These are phyloP conservation scores for Lachnellula occidentalis DNA, from an alignment of 2,329 filamentous ascomycete species.

Conservation along the genomic window DNA sequence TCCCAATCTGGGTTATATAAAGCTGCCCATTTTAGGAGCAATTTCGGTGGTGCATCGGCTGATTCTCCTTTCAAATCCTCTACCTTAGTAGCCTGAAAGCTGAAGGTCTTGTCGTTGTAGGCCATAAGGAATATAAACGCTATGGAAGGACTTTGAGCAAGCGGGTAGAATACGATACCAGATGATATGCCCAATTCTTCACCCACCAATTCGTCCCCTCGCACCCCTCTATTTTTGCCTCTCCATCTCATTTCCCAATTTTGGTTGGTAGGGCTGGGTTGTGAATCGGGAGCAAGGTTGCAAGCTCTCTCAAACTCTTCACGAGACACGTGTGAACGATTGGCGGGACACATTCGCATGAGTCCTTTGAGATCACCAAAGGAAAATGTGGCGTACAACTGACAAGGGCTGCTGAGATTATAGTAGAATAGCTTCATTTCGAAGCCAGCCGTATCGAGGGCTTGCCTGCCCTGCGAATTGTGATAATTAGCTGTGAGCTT, in stretches of 20 bases:
- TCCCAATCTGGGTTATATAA: not conserved
- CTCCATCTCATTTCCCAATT: constrained; percentile 1
- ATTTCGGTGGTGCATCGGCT: not conserved
- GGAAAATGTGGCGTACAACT: not conserved
- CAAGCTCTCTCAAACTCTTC: not conserved
- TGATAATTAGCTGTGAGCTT: too few species aligned
- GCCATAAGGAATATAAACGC: not conserved
- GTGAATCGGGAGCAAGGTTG: not conserved
- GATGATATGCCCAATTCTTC: not conserved
- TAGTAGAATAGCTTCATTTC: not conserved
- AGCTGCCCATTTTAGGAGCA: not conserved
- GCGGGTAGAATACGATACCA: not conserved
- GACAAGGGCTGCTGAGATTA: not conserved
- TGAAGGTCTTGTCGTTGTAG: not conserved
- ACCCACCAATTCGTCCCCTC: not conserved
- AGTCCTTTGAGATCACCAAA: not conserved
- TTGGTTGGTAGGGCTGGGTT: not conserved
- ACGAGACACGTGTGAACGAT: not conserved
- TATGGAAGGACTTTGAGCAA: not conserved
- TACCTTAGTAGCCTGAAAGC: not conserved
- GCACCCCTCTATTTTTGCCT: not conserved
- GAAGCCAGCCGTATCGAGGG: not conserved
- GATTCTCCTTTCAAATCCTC: not conserved
- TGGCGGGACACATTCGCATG: not conserved
- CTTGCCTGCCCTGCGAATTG: too few species aligned